Evolutionary conservation across 1,139 yeast genomes (phyloP).

Genomic region (Debaryomyces nepalensis): DNA sequence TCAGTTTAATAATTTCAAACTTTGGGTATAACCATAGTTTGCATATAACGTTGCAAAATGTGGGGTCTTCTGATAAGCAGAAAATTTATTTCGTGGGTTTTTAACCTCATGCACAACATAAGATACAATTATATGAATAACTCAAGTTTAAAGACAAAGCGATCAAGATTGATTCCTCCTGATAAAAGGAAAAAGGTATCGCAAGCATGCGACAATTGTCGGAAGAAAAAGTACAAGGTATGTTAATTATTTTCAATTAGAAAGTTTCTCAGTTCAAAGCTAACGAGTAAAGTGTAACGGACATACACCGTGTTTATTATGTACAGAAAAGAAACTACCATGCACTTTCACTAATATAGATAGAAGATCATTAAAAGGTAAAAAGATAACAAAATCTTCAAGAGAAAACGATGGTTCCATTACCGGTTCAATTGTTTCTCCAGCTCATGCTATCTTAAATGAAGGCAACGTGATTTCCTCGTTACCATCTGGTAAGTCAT

Average conservation of each 20-base stretch:
- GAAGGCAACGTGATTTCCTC: constrained; percentile 23
- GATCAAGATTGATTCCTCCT: constrained; percentile 25
- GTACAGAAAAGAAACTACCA: constrained; percentile 28
- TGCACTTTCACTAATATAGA: constrained; percentile 34
- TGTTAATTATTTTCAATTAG: constrained; percentile 11
- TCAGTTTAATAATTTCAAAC: too few species aligned
- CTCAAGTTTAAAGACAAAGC: constrained; percentile 15
- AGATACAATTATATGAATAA: too few species aligned
- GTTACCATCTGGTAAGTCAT: constrained; percentile 12
- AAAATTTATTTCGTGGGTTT: too few species aligned
- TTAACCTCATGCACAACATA: too few species aligned
- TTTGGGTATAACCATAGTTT: too few species aligned
- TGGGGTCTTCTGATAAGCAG: too few species aligned
- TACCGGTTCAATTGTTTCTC: constrained; percentile 25
- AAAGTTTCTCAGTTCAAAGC: constrained; percentile 13
- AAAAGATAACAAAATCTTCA: constrained; percentile 23
- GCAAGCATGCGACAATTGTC: constrained; percentile 47
- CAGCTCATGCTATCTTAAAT: constrained; percentile 34
- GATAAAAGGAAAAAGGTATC: constrained; percentile 39
- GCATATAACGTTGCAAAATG: too few species aligned
- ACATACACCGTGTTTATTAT: constrained; percentile 31
- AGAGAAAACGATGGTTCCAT: constrained; percentile 5
- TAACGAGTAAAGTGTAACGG: constrained; percentile 29
- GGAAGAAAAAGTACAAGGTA: constrained; percentile 41
- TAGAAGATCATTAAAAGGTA: constrained; percentile 33